Evolutionary conservation across 805 yeast genomes (phyloP), one percentile per base, ranked within the genome.

Genomic region (Spathaspora girioi): DNA sequence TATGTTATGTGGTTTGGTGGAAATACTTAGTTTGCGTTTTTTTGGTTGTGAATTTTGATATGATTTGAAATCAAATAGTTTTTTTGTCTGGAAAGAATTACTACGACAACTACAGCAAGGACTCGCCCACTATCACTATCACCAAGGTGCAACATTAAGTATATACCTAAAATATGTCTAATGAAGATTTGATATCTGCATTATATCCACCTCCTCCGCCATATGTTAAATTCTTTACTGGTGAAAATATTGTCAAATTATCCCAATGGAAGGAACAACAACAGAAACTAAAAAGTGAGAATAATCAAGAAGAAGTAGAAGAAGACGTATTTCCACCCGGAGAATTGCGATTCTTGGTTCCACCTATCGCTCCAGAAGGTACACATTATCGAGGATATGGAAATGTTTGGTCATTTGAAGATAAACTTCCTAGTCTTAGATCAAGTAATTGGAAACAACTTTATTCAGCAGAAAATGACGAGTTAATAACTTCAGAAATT

Each of bases 181-280:
- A 45, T 31, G 75, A 66, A 43, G 75, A 74, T 47, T 58, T 73
- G 50, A 73, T 75, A 50, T 63, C 97, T 14, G 83, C 97, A 6
- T 75, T 93, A 42, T 94, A 89, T 59, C 99, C 99, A 1, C 96
- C 96, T 1, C 98, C 99, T 2, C 99, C 99, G 8, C 87, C 88
- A 8, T 89, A 82, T 62, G 80, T 82, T 57, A 81, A 83, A 63
- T 81, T 77, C 60, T 93, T 89, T 72, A 89, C 96, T 0, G 62
- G 71, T 2, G 88, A 81, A 53, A 90, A 91, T 61, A 57, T 81
- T n/a, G 71, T 66, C 18, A 77, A 75, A 60, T 69, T 78, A 27
- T 64, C 67, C 20, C 57, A 53, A 32, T 60, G 70, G 65, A 50
- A 61, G 20, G 19, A 26, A 17, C 11, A 43, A 23, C 17, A 27